Evolutionary conservation across 345 rosid species (phyloP).

Genomic region (Euclidium syriacum): DNA sequence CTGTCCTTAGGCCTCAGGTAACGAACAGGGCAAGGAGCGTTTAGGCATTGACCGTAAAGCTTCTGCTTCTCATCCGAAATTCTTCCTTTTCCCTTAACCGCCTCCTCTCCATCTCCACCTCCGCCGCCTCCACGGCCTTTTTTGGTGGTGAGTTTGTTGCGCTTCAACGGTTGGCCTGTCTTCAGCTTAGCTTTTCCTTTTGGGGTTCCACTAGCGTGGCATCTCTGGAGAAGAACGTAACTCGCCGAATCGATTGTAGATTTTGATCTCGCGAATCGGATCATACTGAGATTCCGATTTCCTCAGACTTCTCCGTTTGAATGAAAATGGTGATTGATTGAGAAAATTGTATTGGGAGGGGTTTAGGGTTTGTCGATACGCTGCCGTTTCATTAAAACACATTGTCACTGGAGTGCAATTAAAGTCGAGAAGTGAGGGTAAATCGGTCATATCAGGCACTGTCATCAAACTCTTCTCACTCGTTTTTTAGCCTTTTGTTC

Average conservation of each 20-base stretch:
- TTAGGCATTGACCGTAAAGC: conserved; percentile 62
- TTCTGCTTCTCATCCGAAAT: conserved; percentile 39
- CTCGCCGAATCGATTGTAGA: conserved; percentile 15
- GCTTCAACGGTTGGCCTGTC: conserved; percentile 44
- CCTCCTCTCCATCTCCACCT: conserved; percentile 11
- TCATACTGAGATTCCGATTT: conserved; percentile 20
- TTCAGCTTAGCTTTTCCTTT: conserved; percentile 59
- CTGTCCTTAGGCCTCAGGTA: conserved; percentile 51
- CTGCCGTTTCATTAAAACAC: not conserved
- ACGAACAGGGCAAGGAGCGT: conserved; percentile 74
- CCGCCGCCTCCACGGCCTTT: conserved; percentile 29
- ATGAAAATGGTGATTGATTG: not conserved
- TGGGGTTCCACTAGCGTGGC: conserved; percentile 57
- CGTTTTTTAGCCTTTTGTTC: not conserved
- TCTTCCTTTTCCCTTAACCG: conserved; percentile 27
- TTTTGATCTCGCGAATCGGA: conserved; percentile 31
- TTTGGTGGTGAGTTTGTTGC: conserved; percentile 40
- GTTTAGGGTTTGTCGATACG: not conserved
- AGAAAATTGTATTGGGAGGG: not conserved
- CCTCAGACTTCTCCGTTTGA: not conserved
- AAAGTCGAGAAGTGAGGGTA: no score
- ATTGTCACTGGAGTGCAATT: not conserved
- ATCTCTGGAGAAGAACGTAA: conserved; percentile 40
- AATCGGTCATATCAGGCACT: not conserved
- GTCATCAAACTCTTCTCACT: conserved; percentile 13